Conservation (phyloP, 2,329 filamentous ascomycete species). For the Fusarium beomiforme region DNA sequence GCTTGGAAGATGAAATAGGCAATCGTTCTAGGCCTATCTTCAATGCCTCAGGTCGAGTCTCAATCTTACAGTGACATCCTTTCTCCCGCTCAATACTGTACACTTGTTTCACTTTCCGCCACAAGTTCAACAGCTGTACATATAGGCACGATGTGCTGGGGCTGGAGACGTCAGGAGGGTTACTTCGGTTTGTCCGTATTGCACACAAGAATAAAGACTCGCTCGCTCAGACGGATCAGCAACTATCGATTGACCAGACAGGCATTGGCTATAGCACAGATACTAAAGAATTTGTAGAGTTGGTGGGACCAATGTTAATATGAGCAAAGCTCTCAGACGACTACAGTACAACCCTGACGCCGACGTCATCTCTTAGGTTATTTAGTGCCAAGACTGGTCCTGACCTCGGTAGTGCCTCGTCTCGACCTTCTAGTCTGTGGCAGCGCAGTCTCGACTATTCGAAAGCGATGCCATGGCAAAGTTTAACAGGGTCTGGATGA, state of each 20-base stretch:
- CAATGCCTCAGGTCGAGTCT: neutral
- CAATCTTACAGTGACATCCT: neutral
- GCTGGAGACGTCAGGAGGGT: neutral
- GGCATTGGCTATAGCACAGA: neutral
- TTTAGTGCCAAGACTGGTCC: slow-evolving; percentile 12
- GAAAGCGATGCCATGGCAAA: slow-evolving; percentile 12
- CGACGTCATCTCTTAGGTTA: slow-evolving; percentile 29
- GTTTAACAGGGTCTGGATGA: slow-evolving; percentile 10
- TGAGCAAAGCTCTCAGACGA: slow-evolving; percentile 1
- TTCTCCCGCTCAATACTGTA: neutral
- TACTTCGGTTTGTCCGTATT: neutral
- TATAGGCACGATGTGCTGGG: neutral
- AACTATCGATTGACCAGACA: neutral
- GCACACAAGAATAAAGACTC: neutral
- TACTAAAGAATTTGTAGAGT: slow-evolving; percentile 1
- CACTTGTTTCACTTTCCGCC: neutral
- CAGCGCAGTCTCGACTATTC: slow-evolving; percentile 31
- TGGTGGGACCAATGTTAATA: neutral
- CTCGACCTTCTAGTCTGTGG: slow-evolving; percentile 27
- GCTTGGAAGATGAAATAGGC: neutral
- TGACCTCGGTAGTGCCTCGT: slow-evolving; percentile 28
- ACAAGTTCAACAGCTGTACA: neutral
- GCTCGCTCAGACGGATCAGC: neutral
- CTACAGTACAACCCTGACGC: slow-evolving; percentile 2
- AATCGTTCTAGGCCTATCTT: slow-evolving; percentile 1